These are phyloP conservation scores for Cladosporium velox DNA, from an alignment of 2,329 filamentous ascomycete genomes.

Conservation along the genomic window DNA sequence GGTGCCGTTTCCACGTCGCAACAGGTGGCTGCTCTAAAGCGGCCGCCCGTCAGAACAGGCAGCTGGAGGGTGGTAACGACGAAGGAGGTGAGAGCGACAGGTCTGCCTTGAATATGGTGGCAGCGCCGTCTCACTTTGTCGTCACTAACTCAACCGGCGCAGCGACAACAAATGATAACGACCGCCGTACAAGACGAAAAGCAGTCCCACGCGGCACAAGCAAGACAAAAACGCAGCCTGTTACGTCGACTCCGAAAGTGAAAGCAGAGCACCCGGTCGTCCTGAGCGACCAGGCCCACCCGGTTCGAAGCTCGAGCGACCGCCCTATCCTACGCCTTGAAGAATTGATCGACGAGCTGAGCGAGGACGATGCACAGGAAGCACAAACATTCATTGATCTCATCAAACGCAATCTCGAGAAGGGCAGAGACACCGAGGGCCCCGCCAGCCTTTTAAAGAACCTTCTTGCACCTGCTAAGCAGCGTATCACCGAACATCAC, in stretches of 20 bases:
- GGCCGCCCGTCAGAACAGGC: neutral
- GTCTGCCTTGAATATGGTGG: no score
- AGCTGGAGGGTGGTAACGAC: neutral
- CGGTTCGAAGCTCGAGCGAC: neutral
- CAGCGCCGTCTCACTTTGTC: neutral
- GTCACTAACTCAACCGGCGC: no score
- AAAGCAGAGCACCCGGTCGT: neutral
- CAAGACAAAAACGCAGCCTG: no score
- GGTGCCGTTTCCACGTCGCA: neutral
- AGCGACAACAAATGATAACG: neutral
- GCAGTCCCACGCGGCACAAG: no score
- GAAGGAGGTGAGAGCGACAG: neutral
- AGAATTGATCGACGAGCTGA: neutral
- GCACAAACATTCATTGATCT: neutral
- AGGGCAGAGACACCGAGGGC: neutral
- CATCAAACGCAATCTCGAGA: neutral
- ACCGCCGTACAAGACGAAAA: no score
- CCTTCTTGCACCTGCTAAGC: neutral
- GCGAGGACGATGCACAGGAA: neutral
- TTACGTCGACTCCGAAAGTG: neutral
- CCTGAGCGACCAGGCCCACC: no score
- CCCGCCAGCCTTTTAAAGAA: neutral
- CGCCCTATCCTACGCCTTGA: neutral
- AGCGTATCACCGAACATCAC: neutral
- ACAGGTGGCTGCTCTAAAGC: neutral